Percentiles rank a stretch among this genome's conserved stretches.
These are phyloP conservation scores for Phytophthora tubulina DNA, from an alignment of 352 stramenopile species.

Conservation along the genomic window DNA sequence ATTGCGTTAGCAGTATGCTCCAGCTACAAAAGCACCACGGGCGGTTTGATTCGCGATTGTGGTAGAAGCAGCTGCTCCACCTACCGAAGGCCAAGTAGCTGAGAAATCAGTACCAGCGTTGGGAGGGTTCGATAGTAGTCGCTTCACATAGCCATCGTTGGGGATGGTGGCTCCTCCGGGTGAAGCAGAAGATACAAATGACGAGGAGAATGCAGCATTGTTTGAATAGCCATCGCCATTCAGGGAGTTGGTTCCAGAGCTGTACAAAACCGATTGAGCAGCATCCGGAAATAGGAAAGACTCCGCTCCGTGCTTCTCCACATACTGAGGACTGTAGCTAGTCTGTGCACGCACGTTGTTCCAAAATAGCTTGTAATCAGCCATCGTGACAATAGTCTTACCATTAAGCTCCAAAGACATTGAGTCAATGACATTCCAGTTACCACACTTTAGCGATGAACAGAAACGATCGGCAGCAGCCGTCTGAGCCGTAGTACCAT, in stretches of 20 bases:
- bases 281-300: slow-evolving; percentile 18
- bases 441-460: slow-evolving; percentile 1
- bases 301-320: slow-evolving; percentile 25
- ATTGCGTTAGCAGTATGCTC: neutral
- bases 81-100: too few species aligned
- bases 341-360: neutral
- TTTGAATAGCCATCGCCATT: slow-evolving; percentile 20
- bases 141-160: too few species aligned
- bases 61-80: too few species aligned
- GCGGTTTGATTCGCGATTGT: slow-evolving; percentile 15
- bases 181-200: neutral
- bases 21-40: slow-evolving; percentile 15
- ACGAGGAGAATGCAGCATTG: neutral
- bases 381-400: neutral
- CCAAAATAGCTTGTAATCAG: neutral
- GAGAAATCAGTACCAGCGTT: too few species aligned
- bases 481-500: neutral
- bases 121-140: too few species aligned
- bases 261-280: neutral
- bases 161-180: neutral
- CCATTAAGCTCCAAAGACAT: slow-evolving; percentile 15
- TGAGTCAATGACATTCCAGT: slow-evolving; percentile 21
- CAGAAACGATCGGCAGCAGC: slow-evolving; percentile 12
- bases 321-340: slow-evolving; percentile 7
- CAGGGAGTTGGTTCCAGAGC: neutral